Conservation (phyloP, 1,139 yeast genomes). For the Geotrichum reessii region DNA sequence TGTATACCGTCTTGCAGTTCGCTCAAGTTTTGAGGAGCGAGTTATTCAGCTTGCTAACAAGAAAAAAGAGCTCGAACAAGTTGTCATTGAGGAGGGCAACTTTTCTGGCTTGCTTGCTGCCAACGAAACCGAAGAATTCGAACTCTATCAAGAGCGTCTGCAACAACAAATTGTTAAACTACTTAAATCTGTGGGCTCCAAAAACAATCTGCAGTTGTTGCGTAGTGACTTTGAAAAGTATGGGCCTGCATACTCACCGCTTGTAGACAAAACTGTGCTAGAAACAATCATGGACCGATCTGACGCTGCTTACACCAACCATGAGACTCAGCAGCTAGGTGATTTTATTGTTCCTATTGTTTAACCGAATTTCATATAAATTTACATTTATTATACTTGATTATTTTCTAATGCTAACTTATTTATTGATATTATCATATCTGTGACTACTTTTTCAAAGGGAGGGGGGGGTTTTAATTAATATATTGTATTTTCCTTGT, state of each 20-base stretch:
- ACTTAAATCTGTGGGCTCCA: background rate
- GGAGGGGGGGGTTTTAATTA: no score
- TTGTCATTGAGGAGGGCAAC: constrained; percentile 80
- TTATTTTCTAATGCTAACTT: background rate
- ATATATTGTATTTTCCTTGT: no score
- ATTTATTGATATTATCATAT: background rate
- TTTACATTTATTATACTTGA: background rate
- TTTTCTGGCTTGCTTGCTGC: constrained; percentile 46
- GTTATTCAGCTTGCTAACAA: constrained; percentile 70
- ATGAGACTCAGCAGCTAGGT: background rate
- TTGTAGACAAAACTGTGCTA: background rate
- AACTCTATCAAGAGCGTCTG: constrained; percentile 3
- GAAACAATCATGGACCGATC: constrained; percentile 3
- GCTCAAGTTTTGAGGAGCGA: constrained; percentile 77
- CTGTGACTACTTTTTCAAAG: background rate
- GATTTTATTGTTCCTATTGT: background rate
- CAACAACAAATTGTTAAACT: constrained; percentile 10
- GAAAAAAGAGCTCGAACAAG: constrained; percentile 71
- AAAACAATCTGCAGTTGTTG: background rate
- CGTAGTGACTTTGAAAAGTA: background rate
- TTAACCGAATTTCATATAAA: background rate
- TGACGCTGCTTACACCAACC: background rate
- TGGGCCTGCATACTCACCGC: background rate
- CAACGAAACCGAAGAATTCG: background rate
- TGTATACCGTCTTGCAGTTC: constrained; percentile 68